phyloP scores from a whole-genome alignment of 2,329 filamentous ascomycete species.

The Graphilbum sp. region DNA sequence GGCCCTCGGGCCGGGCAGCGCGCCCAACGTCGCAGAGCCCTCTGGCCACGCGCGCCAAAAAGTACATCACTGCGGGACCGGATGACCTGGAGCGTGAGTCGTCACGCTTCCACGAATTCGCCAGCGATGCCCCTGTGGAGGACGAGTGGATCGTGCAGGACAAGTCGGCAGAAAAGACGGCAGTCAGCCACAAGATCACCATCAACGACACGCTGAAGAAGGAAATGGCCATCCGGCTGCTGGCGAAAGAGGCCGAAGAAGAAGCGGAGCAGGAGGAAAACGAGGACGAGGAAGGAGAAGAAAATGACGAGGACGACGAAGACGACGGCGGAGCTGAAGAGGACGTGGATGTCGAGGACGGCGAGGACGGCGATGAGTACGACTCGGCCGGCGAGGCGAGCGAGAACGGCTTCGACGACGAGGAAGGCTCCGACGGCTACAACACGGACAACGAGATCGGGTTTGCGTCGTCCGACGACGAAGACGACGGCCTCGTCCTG shows the following conservation, averaged over 20 bases:
- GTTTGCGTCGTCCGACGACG: constrained; percentile 53
- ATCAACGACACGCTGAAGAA: constrained; percentile 80
- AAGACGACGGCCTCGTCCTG: constrained; percentile 49
- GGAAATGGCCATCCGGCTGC: constrained; percentile 71
- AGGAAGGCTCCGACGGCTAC: constrained; percentile 47
- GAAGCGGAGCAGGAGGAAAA: constrained; percentile 64
- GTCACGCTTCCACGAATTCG: constrained; percentile 77
- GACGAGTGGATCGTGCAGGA: constrained; percentile 81
- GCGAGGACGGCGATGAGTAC: constrained; percentile 30
- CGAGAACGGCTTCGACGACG: constrained; percentile 44
- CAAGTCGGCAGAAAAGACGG: constrained; percentile 43
- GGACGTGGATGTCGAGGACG: constrained; percentile 33
- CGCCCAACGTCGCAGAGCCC: constrained; percentile 23
- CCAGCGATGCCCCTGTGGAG: constrained; percentile 61
- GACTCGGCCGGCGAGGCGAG: neutral
- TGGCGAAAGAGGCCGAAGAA: constrained; percentile 82
- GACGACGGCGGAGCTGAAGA: constrained; percentile 33
- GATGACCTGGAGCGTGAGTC: constrained; percentile 36
- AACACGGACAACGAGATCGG: constrained; percentile 58
- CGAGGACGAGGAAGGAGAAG: constrained; percentile 32
- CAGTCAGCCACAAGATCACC: constrained; percentile 53
- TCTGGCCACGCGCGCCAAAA: constrained; percentile 21
- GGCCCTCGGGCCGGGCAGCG: constrained; percentile 10
- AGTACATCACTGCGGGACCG: constrained; percentile 33
- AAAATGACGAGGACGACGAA: constrained; percentile 31